These are phyloP conservation scores for Sarcocystis neurona DNA, from an alignment of 169 alveolate genomes.

Conservation along the genomic window DNA sequence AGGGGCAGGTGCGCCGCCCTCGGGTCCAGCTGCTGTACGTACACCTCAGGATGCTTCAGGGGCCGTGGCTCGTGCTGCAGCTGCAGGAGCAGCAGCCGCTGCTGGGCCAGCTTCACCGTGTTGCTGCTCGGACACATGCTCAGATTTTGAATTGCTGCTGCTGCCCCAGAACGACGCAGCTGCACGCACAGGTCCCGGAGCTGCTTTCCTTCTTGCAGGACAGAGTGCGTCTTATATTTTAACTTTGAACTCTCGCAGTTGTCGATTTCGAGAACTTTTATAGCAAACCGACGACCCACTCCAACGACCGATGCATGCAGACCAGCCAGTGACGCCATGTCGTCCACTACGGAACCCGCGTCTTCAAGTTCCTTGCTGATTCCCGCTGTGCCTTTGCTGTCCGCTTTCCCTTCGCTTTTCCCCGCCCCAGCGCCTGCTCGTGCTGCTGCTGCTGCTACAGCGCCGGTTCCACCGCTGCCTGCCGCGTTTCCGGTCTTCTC, in stretches of 20 bases:
- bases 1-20: slow-evolving; percentile 22
- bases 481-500: no score
- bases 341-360: slow-evolving; percentile 22
- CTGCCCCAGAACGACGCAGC: slow-evolving; percentile 59
- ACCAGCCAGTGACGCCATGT: background rate
- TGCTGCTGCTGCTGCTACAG: slow-evolving; percentile 35
- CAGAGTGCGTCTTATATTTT: slow-evolving; percentile 72
- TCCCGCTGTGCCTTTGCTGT: background rate
- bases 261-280: slow-evolving; percentile 68
- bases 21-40: slow-evolving; percentile 54
- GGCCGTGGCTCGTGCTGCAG: slow-evolving; percentile 45
- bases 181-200: slow-evolving; percentile 66
- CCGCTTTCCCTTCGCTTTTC: background rate
- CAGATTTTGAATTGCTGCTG: slow-evolving; percentile 32
- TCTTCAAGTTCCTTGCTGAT: slow-evolving; percentile 3
- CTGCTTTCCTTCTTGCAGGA: slow-evolving; percentile 72
- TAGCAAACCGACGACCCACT: slow-evolving; percentile 59
- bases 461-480: slow-evolving; percentile 23
- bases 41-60: slow-evolving; percentile 50
- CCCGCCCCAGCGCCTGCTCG: background rate
- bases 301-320: slow-evolving; percentile 43
- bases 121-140: no score
- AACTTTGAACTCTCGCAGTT: slow-evolving; percentile 61
- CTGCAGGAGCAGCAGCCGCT: slow-evolving; percentile 51
- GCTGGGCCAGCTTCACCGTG: slow-evolving; percentile 17